Base-by-base conservation (phyloP, 129 eudicot genomes). In the Ambrosia trifida region DNA sequence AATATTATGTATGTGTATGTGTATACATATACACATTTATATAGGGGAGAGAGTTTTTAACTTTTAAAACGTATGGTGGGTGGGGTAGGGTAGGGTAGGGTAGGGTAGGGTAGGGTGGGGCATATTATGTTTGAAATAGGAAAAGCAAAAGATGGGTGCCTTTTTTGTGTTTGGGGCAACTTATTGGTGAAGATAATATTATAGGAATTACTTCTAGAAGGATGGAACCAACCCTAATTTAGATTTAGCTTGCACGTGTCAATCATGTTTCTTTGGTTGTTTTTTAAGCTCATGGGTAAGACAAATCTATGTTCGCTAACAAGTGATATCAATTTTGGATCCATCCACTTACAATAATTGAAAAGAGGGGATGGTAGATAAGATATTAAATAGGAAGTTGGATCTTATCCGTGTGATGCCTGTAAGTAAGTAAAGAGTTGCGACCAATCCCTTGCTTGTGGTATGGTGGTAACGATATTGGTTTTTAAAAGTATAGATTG, bases 141-240 rank as follows among this genome's bases (percentile, higher is more conserved):
- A 40, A 40, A 40, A 40, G 44, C 7, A 40, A 40, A 38, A 7
- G 11, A 40, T 40, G 44, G 44, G 18, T 17, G 18, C 5, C 1
- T 47, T 11, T 56, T 12, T 56, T 28, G 75, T 6, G 28, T 59
- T 59, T 20, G 19, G 19, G 51, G 56, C 69, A 69, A 76, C 70
- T 68, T 36, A 2, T 74, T n/a, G 72, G 35, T 73, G 71, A 49
- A 63, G 70, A 49, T 62, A 24, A 24, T 24, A 62, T 64, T 24
- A 62, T 64, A 40, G 30, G 63, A 51, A 28, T 24, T 64, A 58
- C 69, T 68, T 76, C 80, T 76, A 76, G 80, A 76, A 76, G 56
- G 7, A 64, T 16, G 11, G 58, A 52, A 45, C 13, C 44, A 57
- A 52, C 32, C 50, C 3, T 51, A 59, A 33, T 30, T 35, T 45